Evolutionary conservation across 2,329 filamentous ascomycete genomes (phyloP).

Genomic region (Hypoxylon sp.): DNA sequence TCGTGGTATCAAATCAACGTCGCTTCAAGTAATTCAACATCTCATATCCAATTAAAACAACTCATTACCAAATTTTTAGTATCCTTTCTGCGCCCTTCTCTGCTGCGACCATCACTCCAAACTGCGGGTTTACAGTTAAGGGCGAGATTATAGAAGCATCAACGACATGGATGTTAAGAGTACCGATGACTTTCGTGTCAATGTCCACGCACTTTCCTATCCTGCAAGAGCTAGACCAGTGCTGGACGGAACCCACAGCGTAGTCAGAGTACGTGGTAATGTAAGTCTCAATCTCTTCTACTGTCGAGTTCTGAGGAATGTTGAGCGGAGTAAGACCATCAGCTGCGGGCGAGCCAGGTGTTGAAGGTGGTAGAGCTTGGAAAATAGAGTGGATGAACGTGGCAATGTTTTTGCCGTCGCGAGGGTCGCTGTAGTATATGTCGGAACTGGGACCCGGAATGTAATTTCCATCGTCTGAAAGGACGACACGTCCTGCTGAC

Average conservation of each 20-base stretch:
- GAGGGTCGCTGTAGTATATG: constrained; percentile 64
- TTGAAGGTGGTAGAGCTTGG: constrained; percentile 56
- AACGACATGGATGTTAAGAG: constrained; percentile 66
- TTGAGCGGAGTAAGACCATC: constrained; percentile 64
- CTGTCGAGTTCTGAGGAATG: constrained; percentile 61
- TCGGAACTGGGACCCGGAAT: constrained; percentile 59
- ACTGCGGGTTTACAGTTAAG: constrained; percentile 68
- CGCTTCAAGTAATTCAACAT: constrained; percentile 6
- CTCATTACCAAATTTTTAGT: constrained; percentile 44
- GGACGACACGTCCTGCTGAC: constrained; percentile 63
- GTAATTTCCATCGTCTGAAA: constrained; percentile 60
- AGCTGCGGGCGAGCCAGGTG: constrained; percentile 51
- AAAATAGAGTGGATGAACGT: constrained; percentile 67
- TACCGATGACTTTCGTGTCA: constrained; percentile 63
- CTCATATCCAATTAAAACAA: not conserved
- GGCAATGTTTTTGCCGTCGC: constrained; percentile 65
- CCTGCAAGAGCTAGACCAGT: constrained; percentile 68
- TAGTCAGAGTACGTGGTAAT: constrained; percentile 65
- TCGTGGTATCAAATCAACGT: constrained; percentile 14
- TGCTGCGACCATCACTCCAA: constrained; percentile 68
- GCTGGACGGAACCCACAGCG: constrained; percentile 65
- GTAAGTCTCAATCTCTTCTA: constrained; percentile 65
- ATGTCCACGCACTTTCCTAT: constrained; percentile 66
- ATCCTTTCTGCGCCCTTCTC: constrained; percentile 68
- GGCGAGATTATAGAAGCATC: constrained; percentile 66